Evolutionary conservation across 805 yeast species (phyloP), one percentile per base, ranked within the genome.

Genomic region (Suhomyces emberorum): DNA sequence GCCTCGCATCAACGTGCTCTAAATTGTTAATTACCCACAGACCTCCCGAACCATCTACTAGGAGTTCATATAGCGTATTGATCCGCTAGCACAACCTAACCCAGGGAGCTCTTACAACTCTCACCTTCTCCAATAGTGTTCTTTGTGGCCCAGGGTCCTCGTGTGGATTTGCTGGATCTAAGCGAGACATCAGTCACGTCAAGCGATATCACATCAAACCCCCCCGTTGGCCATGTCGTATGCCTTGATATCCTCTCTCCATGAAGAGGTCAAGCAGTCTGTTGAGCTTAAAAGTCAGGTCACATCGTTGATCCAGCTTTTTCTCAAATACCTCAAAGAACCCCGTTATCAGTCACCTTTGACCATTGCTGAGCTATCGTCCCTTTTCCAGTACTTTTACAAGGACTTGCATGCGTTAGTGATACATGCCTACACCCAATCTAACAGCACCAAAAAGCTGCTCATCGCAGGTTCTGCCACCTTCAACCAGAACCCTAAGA

Each of bases 321-420:
- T 63, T 31, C 43, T 61, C 21, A 55, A 52, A 37, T 65, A 66
- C 37, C 52, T 68, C 37, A 63, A 63, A 42, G 73, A 67, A 41
- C 73, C 73, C 8, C 54, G 72, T 17, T 68, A 59, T 41, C 72
- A 61, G 47, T 50, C 63, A 26, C 73, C 73, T 4, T 50, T 68
- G 16, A 54, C 67, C 8, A 48, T 65, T 15, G 32, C 39, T 15
- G 72, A 68, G 44, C 49, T 68, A 24, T 54, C 65, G 9, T 28
- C 38, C 15, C 48, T 68, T 28, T 68, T 68, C 43, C 49, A 51
- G 24, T 47, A 48, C 14, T 68, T 66, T 43, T 63, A 63, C 48
- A 52, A 52, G n/a, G 72, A 68, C 38, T 52, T 68, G 39, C 57
- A 63, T 46, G 52, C 64, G 11, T 47, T 64, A 12, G 57, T 53